Evolutionary conservation across 106 monocot genomes (phyloP), one percentile per base, ranked within the genome.

Genomic region (Alisma plantagoaquatica): DNA sequence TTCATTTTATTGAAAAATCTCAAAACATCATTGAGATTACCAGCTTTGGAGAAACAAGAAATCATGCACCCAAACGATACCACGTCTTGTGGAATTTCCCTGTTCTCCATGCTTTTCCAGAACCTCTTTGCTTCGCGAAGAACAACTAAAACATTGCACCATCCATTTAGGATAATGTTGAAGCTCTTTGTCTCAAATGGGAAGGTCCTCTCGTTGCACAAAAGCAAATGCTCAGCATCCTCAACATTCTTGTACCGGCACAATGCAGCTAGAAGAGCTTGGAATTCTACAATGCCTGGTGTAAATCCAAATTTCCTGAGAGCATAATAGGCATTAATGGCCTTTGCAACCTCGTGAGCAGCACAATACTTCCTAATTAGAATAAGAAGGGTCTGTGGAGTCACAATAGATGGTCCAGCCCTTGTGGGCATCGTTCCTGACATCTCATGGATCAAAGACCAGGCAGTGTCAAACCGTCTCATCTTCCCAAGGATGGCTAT

Each of bases 81-180:
- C 8, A 72, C 81, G 33, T 98, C 96, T 23, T 63, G 74, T 2
- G 41, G 24, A 23, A 98, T 58, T 23, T 78, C 78, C 50, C 64
- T 73, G 0, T 27, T 69, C 3, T 42, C 73, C 88, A 89, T 84
- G 25, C 67, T 60, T 46, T 19, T 67, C 96, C 94, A 96, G 61
- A 96, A 96, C 62, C 88, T 67, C 75, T 79, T 89, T 1, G 89
- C 84, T 51, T 85, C 78, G 4, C 80, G 55, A 23, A 84, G 51
- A 23, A 53, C 49, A 5, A 61, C 77, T 31, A 82, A 14, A 5
- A 79, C 63, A 35, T 82, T 98, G 61, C 89, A 84, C 89, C 89
- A 98, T 18, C 96, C 96, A 46, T 98, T 98, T 33, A 98, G 84
- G 8, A 98, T 62, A 15, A 98, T 89, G 70, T 98, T 98, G 49